phyloP scores from a whole-genome alignment of 345 rosid genomes.

The Sonneratia alba region DNA sequence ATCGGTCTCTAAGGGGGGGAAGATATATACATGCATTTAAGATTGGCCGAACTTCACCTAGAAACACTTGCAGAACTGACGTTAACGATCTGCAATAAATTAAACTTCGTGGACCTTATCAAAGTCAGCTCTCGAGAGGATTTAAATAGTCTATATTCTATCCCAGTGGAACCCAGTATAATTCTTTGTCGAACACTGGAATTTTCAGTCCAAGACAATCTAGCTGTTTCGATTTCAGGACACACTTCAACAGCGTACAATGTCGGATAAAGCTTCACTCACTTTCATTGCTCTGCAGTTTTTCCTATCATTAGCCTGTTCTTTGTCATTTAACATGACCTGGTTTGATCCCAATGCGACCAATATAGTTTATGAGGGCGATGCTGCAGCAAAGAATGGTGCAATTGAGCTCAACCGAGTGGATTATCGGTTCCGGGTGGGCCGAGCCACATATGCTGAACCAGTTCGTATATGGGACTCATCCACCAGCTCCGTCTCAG shows the following conservation, averaged over 20 bases:
- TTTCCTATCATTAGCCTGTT: neutral
- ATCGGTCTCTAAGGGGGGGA: neutral
- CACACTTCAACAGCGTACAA: neutral
- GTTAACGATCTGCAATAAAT: neutral
- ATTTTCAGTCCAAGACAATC: neutral
- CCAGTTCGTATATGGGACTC: slow-evolving; percentile 21
- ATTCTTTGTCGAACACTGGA: neutral
- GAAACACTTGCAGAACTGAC: neutral
- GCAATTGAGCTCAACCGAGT: slow-evolving; percentile 16
- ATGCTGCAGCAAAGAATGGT: slow-evolving; percentile 16
- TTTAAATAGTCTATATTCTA: neutral
- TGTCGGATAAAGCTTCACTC: neutral
- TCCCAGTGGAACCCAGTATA: neutral
- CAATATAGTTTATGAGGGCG: slow-evolving; percentile 17
- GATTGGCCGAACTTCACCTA: neutral
- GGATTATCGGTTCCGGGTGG: slow-evolving; percentile 15
- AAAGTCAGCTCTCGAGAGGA: neutral
- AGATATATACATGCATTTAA: neutral
- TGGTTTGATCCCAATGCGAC: neutral
- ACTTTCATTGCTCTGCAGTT: neutral
- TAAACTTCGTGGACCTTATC: neutral
- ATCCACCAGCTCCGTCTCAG: slow-evolving; percentile 3
- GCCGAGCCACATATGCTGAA: slow-evolving; percentile 19
- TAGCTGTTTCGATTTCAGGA: neutral
- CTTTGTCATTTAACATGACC: slow-evolving; percentile 3